Evolutionary conservation across 305 asterid genomes (phyloP), one percentile per base, ranked within the genome.

Genomic region (Andrographis paniculata): DNA sequence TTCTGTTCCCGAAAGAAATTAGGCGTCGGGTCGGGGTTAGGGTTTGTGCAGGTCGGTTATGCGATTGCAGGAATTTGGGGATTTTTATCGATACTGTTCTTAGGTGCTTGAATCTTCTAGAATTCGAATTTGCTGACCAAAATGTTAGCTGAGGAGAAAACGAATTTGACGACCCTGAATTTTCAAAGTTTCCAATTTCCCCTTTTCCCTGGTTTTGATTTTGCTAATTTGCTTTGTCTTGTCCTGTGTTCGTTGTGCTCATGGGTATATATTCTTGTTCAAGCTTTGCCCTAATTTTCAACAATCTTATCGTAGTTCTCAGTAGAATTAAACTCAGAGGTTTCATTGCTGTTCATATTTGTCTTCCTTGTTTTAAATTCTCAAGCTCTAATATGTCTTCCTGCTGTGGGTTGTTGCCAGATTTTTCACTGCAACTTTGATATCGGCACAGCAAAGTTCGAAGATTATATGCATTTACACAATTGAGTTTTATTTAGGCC

Each of bases 61-160:
- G 58, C 37, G 70, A 48, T 36, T 61, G 50, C 55, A 44, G 35
- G 54, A 50, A 42, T 40, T 66, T 64, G 10, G 23, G 43, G 40
- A 24, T 54, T 36, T 31, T 37, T 56, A n/a, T n/a, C n/a, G 38
- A 66, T 56, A 22, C 17, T 17, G 16, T 49, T 40, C 35, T 6
- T 19, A 4, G 9, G 30, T 60, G 62, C 56, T 73, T 68, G 77
- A 62, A 61, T 79, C 66, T 78, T 75, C 70, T 78, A 68, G 77
- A 74, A 64, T 66, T 60, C 55, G 52, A 62, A 62, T 43, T 33
- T 43, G 39, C 37, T 58, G 13, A 51, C 49, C 5, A 37, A 37
- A 17, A 61, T 50, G 59, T n/a, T n/a, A n/a, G n/a, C n/a, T n/a
- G n/a, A n/a, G n/a, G n/a, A n/a, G n/a, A n/a, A n/a, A n/a, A n/a